These are phyloP conservation scores for Aquilaria yunnanensis DNA, from an alignment of 345 rosid genomes.

Conservation along the genomic window DNA sequence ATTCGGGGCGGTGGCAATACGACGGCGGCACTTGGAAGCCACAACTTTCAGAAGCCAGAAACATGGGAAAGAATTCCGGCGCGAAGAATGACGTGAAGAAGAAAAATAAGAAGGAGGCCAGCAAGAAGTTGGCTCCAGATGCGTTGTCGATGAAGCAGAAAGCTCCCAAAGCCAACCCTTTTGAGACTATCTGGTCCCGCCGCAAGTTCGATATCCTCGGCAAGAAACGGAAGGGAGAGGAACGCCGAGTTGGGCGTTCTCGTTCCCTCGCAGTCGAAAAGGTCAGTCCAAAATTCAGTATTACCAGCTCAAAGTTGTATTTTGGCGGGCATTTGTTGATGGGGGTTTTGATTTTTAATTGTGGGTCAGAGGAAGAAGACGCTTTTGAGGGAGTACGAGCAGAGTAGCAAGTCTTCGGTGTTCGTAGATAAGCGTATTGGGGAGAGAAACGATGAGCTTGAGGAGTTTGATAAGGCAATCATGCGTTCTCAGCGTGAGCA, in stretches of 20 bases:
- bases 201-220: slow-evolving; percentile 87
- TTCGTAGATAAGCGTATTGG: slow-evolving; percentile 87
- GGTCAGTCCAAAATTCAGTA: slow-evolving; percentile 15
- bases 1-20: too few relatives aligned
- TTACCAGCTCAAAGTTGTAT: neutral
- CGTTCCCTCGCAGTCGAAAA: slow-evolving; percentile 67
- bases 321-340: neutral
- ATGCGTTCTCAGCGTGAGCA: slow-evolving; percentile 80
- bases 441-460: slow-evolving; percentile 60
- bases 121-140: slow-evolving; percentile 37
- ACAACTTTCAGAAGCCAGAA: too few relatives aligned
- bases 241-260: slow-evolving; percentile 59
- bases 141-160: slow-evolving; percentile 61
- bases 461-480: slow-evolving; percentile 73
- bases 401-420: slow-evolving; percentile 59
- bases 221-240: slow-evolving; percentile 86
- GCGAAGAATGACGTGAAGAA: slow-evolving; percentile 2
- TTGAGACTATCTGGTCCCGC: slow-evolving; percentile 81
- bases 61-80: too few relatives aligned
- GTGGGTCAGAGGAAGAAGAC: slow-evolving; percentile 65
- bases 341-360: slow-evolving; percentile 2
- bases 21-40: too few relatives aligned
- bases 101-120: slow-evolving; percentile 32
- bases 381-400: slow-evolving; percentile 75
- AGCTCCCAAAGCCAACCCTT: slow-evolving; percentile 48